These are phyloP conservation scores for Tilletia walkeri DNA, from an alignment of 1,284 basidiomycete genomes.

Conservation along the genomic window DNA sequence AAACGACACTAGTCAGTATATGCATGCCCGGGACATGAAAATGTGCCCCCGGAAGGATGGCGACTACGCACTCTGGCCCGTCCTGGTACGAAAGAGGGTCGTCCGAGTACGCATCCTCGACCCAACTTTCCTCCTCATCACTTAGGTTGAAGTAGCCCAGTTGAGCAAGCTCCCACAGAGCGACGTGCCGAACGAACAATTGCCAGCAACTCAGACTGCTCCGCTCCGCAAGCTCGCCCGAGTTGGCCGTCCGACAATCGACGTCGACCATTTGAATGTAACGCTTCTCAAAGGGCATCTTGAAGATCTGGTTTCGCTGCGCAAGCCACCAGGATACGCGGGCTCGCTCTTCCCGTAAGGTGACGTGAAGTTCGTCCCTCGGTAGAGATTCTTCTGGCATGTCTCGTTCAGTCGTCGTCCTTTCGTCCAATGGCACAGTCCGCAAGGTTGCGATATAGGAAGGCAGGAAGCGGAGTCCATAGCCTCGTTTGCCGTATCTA, in stretches of 20 bases:
- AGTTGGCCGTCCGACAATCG: not conserved
- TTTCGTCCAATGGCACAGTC: not conserved
- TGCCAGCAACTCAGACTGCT: constrained; percentile 1
- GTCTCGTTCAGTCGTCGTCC: constrained; percentile 15
- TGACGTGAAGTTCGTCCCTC: not conserved
- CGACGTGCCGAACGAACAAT: constrained; percentile 13
- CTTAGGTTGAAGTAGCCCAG: not conserved
- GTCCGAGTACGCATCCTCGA: not conserved
- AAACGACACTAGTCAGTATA: not conserved
- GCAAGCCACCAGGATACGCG: constrained; percentile 18
- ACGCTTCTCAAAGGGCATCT: too few species aligned
- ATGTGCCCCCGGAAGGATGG: not conserved
- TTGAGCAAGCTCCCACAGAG: constrained; percentile 6
- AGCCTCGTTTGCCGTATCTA: constrained; percentile 31
- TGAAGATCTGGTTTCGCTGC: not conserved
- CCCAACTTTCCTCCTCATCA: not conserved
- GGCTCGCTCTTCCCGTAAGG: not conserved
- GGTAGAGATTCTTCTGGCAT: not conserved
- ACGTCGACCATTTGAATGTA: not conserved
- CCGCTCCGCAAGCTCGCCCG: constrained; percentile 1
- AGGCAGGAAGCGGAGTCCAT: constrained; percentile 29
- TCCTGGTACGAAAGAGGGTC: constrained; percentile 8
- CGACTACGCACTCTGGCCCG: not conserved
- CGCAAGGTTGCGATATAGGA: constrained; percentile 19
- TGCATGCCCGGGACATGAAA: not conserved